Base-by-base conservation (phyloP, 179 eudicot genomes). In the Heliamphora ciliata region DNA sequence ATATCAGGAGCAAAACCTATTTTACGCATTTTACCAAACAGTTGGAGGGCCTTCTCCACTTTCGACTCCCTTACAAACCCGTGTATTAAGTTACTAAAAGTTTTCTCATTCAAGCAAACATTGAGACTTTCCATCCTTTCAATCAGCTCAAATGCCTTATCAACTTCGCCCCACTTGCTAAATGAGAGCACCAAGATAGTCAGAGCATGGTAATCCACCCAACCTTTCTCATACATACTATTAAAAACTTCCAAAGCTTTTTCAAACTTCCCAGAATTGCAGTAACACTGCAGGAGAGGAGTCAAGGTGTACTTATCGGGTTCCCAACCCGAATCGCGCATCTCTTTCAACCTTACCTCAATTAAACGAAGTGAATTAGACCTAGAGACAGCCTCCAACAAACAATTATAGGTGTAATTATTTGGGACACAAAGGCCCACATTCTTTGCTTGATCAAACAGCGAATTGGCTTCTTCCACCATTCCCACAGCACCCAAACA, bases 401-500 rank as follows among this genome's bases (percentile, higher is more conserved):
- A 80, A 84, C 95, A 91, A 82, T 89, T 91, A 81, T 93, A 94
- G 67, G 85, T 93, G 82, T 91, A 93, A 78, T 74, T 77, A 85
- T 89, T 89, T 2, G 92, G 91, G 80, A 81, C 82, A 85, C 95
- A 94, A 70, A 88, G 82, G 46, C 90, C 90, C 82, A 61, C 73
- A 52, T 78, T 78, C 79, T 82, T 86, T 11, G 88, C 87, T 65
- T 84, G 86, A 90, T 94, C 97, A 88, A 94, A 94, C 66, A 94
- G 31, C 80, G 65, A 54, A 83, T 86, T 87, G 17, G 94, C 97
- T 78, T 94, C 97, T 71, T 90, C 80, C 46, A 88, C 91, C 80
- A 93, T 80, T 4, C 95, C 95, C 8, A 84, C 86, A 76, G 81
- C 83, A n/a, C 95, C 98, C 84, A 94, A 90, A 86, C 97, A 91